Percentiles rank a stretch among this genome's conserved stretches.
Evolutionary conservation across 2,329 filamentous ascomycete species (phyloP).

Genomic region (Colletotrichum viniferum): DNA sequence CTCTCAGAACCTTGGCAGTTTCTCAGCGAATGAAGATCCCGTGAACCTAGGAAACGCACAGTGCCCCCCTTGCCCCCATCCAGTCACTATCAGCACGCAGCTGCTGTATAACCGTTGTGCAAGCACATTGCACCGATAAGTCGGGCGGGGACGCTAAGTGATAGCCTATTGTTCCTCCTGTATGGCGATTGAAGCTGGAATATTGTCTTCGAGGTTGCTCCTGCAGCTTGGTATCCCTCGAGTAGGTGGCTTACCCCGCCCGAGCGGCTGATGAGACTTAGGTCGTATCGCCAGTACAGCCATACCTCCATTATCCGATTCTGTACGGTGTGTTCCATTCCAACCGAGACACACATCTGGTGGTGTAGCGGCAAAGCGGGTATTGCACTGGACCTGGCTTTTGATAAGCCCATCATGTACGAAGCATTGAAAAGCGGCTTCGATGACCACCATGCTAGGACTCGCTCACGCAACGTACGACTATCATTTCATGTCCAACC

Average conservation of each 20-base stretch:
- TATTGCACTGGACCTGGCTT: not conserved
- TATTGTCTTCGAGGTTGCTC: not conserved
- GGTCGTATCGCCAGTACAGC: not conserved
- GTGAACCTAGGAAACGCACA: not conserved
- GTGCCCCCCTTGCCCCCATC: not conserved
- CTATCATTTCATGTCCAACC: not conserved
- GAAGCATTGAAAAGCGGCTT: not conserved
- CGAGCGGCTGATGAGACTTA: not conserved
- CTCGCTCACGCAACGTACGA: not conserved
- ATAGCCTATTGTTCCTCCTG: not conserved
- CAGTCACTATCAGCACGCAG: not conserved
- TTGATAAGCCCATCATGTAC: not conserved
- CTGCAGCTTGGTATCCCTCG: not conserved
- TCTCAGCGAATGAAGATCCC: not conserved
- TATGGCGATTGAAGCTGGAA: not conserved
- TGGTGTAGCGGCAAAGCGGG: not conserved
- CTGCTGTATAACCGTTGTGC: not conserved
- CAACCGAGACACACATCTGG: not conserved
- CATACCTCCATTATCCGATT: not conserved
- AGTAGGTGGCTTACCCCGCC: not conserved
- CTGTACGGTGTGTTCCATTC: not conserved
- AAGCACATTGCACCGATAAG: not conserved
- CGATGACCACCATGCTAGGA: not conserved
- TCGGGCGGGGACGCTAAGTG: not conserved
- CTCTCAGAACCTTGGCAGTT: not conserved